Base-by-base conservation (phyloP, 2,329 filamentous ascomycete species). In the Fusarium udum region DNA sequence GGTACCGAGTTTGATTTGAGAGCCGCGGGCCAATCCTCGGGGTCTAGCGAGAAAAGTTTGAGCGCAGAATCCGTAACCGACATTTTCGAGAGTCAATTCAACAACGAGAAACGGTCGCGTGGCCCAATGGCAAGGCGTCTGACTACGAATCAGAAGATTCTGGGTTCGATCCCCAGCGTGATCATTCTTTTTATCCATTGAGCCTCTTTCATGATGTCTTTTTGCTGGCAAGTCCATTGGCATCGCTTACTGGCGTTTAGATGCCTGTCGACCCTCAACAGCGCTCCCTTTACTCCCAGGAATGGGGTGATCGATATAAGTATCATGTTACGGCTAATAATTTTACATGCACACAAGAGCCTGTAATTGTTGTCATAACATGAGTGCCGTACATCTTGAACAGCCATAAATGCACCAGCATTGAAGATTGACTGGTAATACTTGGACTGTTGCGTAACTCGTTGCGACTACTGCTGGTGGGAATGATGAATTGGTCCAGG, bases 61-160 rank as follows among this genome's bases (percentile, higher is more conserved):
- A 24, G 6, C 6, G 15, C 16, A 37, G 31, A 37, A 42, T 67
- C 31, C 6, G 9, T 68, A 68, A n/a, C 14, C 2, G 4, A 28
- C 13, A 3, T 36, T 49, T 42, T 9, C 0, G 15, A 4, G 7
- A 4, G 0, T 1, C 5, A 36, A 39, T 20, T 56, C 22, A 69
- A 39, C 13, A 68, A 51, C 28, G 20, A 69, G 26, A 68, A 34
- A 0, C 60, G 68, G 68, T 71, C 68, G 67, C 64, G 70, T 72
- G 69, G 70, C 69, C 70, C 69, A 73, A 73, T 75, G 74, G 75
- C 73, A 76, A 76, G 73, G 75, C 75, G 73, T 77, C 75, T 77
- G 75, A 75, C 75, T 77, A 77, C 75, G 75, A 77, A 77, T 77
- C 75, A 77, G 75, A 74, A 77, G 75, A 77, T 77, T 74, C 66